These are phyloP conservation scores for Yamadazyma triangularis DNA, from an alignment of 1,139 yeast species.

Conservation along the genomic window DNA sequence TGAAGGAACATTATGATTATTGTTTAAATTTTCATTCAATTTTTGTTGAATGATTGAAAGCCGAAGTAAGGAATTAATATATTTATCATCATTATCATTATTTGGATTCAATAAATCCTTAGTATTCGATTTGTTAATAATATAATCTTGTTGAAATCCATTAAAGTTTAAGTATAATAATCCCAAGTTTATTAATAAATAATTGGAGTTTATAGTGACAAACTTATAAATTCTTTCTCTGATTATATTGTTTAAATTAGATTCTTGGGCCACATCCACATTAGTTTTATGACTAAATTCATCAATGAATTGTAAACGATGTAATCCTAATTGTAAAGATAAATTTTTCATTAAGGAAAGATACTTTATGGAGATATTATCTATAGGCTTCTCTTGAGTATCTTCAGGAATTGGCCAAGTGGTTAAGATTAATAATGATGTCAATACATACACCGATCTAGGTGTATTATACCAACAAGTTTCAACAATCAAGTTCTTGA, in stretches of 20 bases:
- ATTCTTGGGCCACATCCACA: conserved; percentile 29
- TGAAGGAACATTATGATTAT: conserved; percentile 16
- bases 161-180: conserved; percentile 35
- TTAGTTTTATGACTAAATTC: conserved; percentile 45
- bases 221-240: conserved; percentile 45
- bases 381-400: conserved; percentile 24
- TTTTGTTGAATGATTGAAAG: conserved; percentile 40
- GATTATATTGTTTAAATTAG: conserved; percentile 30
- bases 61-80: conserved; percentile 36
- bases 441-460: conserved; percentile 37
- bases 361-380: conserved; percentile 35
- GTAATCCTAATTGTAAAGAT: conserved; percentile 42
- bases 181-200: conserved; percentile 42
- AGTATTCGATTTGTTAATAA: conserved; percentile 33
- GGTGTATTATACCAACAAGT: conserved; percentile 46
- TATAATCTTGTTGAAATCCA: conserved; percentile 41
- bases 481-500: conserved; percentile 37
- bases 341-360: conserved; percentile 38
- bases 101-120: conserved; percentile 16
- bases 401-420: conserved; percentile 45
- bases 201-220: conserved; percentile 40
- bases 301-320: conserved; percentile 37
- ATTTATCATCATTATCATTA: conserved; percentile 21
- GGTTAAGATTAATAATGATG: conserved; percentile 38
- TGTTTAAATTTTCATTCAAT: conserved; percentile 36